A percentile compares a stretch with the other conserved stretches of the same genome.
Conservation (phyloP, 441 rosid genomes). For the Metrosideros polymorpha region DNA sequence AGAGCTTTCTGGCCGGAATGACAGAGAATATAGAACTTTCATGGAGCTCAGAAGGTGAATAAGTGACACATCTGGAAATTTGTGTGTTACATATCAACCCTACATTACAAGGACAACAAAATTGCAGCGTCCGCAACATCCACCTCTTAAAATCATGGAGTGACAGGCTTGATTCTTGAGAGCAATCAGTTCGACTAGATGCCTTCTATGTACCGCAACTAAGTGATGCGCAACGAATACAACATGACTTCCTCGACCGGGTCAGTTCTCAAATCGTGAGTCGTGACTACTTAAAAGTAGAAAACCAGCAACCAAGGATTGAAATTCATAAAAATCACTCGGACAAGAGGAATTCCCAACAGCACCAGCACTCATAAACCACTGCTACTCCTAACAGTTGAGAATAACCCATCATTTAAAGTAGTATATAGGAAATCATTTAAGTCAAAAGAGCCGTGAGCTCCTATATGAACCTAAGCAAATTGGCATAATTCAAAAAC, state of each 20-base stretch:
- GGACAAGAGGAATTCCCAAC: background rate
- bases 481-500: background rate
- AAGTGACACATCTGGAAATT: no score
- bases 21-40: no score
- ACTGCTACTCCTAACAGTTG: background rate
- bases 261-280: background rate
- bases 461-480: background rate
- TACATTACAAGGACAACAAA: background rate
- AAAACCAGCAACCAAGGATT: background rate
- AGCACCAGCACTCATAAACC: background rate
- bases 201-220: background rate
- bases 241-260: background rate
- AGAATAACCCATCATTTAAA: background rate
- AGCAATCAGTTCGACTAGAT: background rate
- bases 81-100: no score
- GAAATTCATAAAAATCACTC: background rate
- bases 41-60: no score
- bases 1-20: background rate
- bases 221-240: background rate
- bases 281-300: background rate
- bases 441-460: background rate
- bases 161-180: background rate
- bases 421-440: background rate
- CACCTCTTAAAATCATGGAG: background rate
- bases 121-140: background rate